Evolutionary conservation across 2,329 filamentous ascomycete species (phyloP).

Genomic region (Alternaria consortialis): DNA sequence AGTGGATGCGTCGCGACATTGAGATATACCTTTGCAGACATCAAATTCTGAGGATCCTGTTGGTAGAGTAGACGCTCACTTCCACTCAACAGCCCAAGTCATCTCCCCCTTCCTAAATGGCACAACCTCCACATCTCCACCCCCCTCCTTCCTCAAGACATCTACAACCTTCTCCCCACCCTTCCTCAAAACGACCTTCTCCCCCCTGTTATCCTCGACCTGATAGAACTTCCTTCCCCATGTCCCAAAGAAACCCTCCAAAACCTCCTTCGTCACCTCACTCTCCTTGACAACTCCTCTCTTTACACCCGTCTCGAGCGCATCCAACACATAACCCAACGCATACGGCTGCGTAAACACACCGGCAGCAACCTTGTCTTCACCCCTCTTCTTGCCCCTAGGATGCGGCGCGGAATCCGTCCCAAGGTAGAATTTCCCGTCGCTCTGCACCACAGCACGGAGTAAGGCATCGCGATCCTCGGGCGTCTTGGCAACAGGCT

Average conservation of each 20-base stretch:
- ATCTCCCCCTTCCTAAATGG: constrained; percentile 70
- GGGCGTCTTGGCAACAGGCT: constrained; percentile 71
- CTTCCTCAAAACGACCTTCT: constrained; percentile 66
- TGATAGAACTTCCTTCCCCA: constrained; percentile 68
- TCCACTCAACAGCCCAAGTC: constrained; percentile 63
- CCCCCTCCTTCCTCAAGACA: constrained; percentile 61
- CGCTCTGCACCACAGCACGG: constrained; percentile 63
- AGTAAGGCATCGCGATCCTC: constrained; percentile 77
- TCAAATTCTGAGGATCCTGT: no score
- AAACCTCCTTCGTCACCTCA: constrained; percentile 62
- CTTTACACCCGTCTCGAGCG: constrained; percentile 69
- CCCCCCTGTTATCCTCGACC: constrained; percentile 54
- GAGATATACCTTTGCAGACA: background rate
- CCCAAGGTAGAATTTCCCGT: constrained; percentile 76
- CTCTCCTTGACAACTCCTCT: constrained; percentile 63
- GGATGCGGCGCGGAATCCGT: constrained; percentile 77
- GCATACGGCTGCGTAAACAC: constrained; percentile 82
- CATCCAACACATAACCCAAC: constrained; percentile 70
- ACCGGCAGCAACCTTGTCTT: constrained; percentile 67
- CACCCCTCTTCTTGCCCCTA: constrained; percentile 66
- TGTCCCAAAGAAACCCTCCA: constrained; percentile 66
- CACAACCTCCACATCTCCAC: constrained; percentile 66
- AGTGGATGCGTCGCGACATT: background rate
- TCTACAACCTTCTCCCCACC: constrained; percentile 64
- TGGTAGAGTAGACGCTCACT: constrained; percentile 20